Conservation (phyloP, 192 early-diverging fungal genomes). For the Backusella parvicylindrica region DNA sequence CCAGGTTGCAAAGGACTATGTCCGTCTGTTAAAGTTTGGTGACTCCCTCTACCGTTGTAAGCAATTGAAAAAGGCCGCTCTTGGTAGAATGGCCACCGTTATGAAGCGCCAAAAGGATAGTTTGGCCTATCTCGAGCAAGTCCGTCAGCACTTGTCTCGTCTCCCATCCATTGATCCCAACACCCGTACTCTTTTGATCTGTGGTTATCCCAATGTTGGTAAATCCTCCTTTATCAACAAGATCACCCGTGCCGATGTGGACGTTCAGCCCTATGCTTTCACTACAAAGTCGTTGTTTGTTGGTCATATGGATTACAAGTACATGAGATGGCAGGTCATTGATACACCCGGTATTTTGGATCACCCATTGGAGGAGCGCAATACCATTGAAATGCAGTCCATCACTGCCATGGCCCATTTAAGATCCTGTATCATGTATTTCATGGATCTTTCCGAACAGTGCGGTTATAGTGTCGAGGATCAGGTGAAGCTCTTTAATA, state of each 20-base stretch:
- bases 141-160: slow-evolving; percentile 98
- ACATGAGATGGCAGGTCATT: slow-evolving; percentile 99
- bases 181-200: slow-evolving; percentile 97
- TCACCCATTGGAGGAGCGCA: slow-evolving; percentile 98
- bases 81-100: slow-evolving; percentile 99
- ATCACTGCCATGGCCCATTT: slow-evolving; percentile 99
- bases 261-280: slow-evolving; percentile 99
- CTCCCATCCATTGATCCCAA: slow-evolving; percentile 99
- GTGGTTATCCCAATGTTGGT: slow-evolving; percentile 99
- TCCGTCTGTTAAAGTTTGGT: slow-evolving; percentile 96
- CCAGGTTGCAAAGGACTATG: slow-evolving; percentile 97
- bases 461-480: slow-evolving; percentile 97
- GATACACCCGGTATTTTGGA: slow-evolving; percentile 99
- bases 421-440: slow-evolving; percentile 93
- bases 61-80: slow-evolving; percentile 95
- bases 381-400: slow-evolving; percentile 99
- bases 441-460: slow-evolving; percentile 96
- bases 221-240: slow-evolving; percentile 99
- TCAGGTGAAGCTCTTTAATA: slow-evolving; percentile 87
- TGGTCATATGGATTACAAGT: slow-evolving; percentile 99
- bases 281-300: slow-evolving; percentile 99
- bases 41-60: slow-evolving; percentile 99
- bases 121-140: slow-evolving; percentile 96
- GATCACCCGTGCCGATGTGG: slow-evolving; percentile 97
- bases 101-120: slow-evolving; percentile 99